These are phyloP conservation scores for Globisporangium viniferum DNA, from an alignment of 352 stramenopile genomes.

Conservation along the genomic window DNA sequence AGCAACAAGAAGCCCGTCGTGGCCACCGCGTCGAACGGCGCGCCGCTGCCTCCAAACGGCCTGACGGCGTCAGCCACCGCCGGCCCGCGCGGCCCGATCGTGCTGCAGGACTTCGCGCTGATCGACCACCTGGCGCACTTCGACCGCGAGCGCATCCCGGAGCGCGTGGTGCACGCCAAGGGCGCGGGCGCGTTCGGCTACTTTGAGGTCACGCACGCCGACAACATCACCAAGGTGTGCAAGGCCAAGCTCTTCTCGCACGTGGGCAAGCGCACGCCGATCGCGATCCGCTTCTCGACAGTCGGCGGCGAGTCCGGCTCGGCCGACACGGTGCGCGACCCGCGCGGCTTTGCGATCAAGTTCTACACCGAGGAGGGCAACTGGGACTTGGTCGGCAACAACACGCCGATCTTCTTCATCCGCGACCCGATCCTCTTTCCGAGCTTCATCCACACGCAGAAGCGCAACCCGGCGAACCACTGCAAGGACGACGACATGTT, in stretches of 20 bases:
- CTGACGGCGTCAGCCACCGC: slow-evolving; percentile 74
- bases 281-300: slow-evolving; percentile 85
- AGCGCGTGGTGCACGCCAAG: slow-evolving; percentile 91
- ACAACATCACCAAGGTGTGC: slow-evolving; percentile 47
- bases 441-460: slow-evolving; percentile 93
- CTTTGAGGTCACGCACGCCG: slow-evolving; percentile 83
- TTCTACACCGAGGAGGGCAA: slow-evolving; percentile 94
- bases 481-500: slow-evolving; percentile 87
- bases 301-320: slow-evolving; percentile 77
- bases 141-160: slow-evolving; percentile 90
- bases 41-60: slow-evolving; percentile 55
- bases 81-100: slow-evolving; percentile 51
- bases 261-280: slow-evolving; percentile 82
- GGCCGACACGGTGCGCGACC: slow-evolving; percentile 85
- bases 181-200: slow-evolving; percentile 88
- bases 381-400: slow-evolving; percentile 93
- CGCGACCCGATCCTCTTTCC: slow-evolving; percentile 91
- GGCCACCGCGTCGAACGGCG: slow-evolving; percentile 43
- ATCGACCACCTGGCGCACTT: slow-evolving; percentile 91
- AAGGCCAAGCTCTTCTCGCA: slow-evolving; percentile 78
- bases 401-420: slow-evolving; percentile 94
- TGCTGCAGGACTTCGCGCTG: slow-evolving; percentile 84
- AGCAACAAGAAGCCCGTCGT: background rate
- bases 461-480: slow-evolving; percentile 88
- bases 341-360: slow-evolving; percentile 90